These are phyloP conservation scores for Phytophthora crassamura DNA, from an alignment of 352 stramenopile species.

Conservation along the genomic window DNA sequence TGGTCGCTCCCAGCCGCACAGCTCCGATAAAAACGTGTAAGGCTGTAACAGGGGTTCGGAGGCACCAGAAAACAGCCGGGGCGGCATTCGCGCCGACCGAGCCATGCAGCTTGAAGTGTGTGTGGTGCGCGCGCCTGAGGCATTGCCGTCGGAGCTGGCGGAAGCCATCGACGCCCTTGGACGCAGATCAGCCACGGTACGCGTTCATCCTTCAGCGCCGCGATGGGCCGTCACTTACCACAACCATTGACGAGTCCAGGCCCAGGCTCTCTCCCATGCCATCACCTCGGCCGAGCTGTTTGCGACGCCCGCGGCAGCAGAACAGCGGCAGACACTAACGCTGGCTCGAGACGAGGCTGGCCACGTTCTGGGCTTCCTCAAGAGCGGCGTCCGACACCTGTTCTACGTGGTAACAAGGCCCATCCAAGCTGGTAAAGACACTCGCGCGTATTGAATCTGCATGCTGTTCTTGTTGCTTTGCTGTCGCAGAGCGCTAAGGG, in stretches of 20 bases:
- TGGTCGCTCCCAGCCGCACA: constrained; percentile 8
- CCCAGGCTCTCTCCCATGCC: constrained; percentile 60
- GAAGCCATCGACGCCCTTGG: constrained; percentile 55
- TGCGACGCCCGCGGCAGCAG: constrained; percentile 15
- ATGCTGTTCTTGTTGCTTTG: constrained; percentile 12
- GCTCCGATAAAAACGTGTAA: constrained; percentile 11
- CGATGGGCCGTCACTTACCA: constrained; percentile 7
- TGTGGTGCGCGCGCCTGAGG: constrained; percentile 28
- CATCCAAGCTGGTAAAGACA: background rate
- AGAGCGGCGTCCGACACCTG: constrained; percentile 72
- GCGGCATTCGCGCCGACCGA: constrained; percentile 20
- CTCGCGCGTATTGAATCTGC: background rate
- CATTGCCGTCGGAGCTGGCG: constrained; percentile 28
- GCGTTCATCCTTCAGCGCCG: constrained; percentile 13
- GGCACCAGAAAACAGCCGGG: constrained; percentile 22
- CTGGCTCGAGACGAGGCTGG: constrained; percentile 37
- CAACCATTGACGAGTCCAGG: constrained; percentile 37
- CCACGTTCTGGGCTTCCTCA: constrained; percentile 60
- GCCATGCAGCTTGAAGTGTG: constrained; percentile 32
- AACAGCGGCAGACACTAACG: constrained; percentile 54
- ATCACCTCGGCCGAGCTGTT: constrained; percentile 70
- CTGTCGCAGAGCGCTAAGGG: constrained; percentile 54
- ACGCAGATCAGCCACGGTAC: constrained; percentile 51
- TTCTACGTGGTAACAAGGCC: constrained; percentile 77
- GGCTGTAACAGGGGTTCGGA: background rate